Conservation (phyloP, 2,329 filamentous ascomycete genomes). For the Bretziella fagacearum region DNA sequence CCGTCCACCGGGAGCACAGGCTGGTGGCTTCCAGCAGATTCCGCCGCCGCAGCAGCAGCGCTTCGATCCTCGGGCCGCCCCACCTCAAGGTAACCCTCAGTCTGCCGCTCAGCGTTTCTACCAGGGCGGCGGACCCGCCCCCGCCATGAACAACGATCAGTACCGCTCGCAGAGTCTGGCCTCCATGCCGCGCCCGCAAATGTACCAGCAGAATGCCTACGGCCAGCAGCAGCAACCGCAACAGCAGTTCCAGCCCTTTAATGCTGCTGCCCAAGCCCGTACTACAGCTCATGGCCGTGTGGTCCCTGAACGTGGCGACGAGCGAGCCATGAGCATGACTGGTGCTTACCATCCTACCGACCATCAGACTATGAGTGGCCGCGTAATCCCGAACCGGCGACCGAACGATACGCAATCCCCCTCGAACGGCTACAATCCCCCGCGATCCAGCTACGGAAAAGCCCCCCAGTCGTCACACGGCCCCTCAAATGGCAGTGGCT, state of each 20-base stretch:
- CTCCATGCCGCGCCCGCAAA: constrained; percentile 52
- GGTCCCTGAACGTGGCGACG: constrained; percentile 80
- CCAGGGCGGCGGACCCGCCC: constrained; percentile 40
- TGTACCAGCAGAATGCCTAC: constrained; percentile 48
- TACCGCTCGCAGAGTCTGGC: constrained; percentile 92
- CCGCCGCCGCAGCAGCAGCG: constrained; percentile 9
- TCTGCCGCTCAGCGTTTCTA: constrained; percentile 42
- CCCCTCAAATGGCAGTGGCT: constrained; percentile 22
- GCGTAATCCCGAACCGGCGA: constrained; percentile 63
- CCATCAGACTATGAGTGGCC: constrained; percentile 85
- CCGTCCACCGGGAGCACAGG: constrained; percentile 18
- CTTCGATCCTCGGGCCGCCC: constrained; percentile 41
- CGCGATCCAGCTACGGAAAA: constrained; percentile 23
- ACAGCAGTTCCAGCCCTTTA: constrained; percentile 11
- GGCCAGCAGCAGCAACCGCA: constrained; percentile 35
- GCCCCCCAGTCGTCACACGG: constrained; percentile 18
- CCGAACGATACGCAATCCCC: constrained; percentile 24
- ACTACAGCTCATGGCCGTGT: constrained; percentile 84
- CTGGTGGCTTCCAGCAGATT: constrained; percentile 27
- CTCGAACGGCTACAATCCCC: constrained; percentile 10
- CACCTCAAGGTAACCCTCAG: constrained; percentile 27
- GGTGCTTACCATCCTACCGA: constrained; percentile 54
- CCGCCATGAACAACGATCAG: constrained; percentile 66
- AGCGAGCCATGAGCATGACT: constrained; percentile 92
- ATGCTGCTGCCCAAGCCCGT: constrained; percentile 32